phyloP scores from a whole-genome alignment of 164 flowering plant genomes.

The Berberis thunbergii region DNA sequence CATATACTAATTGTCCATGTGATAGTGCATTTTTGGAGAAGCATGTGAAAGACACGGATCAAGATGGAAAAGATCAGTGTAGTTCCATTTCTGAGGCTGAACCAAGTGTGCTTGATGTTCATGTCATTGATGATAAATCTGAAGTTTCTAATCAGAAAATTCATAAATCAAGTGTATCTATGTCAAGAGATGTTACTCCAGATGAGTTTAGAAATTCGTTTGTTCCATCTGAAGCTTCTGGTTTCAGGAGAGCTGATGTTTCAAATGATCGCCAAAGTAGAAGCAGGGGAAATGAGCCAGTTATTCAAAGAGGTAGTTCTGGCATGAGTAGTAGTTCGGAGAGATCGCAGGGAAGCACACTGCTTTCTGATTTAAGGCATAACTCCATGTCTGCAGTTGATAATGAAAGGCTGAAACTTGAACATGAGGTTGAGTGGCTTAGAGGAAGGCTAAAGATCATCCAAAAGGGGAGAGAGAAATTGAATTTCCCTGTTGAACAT shows the following conservation, averaged over 20 bases:
- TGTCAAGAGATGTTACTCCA: constrained; percentile 4
- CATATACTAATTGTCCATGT: constrained; percentile 11
- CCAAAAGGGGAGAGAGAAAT: constrained; percentile 70
- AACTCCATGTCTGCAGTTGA: constrained; percentile 63
- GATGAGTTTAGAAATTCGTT: constrained; percentile 9
- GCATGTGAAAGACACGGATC: constrained; percentile 14
- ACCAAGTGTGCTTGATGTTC: constrained; percentile 51
- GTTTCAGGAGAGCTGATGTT: constrained; percentile 8
- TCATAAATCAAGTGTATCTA: constrained; percentile 14
- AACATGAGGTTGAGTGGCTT: constrained; percentile 65
- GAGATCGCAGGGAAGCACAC: constrained; percentile 13
- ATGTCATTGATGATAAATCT: constrained; percentile 40
- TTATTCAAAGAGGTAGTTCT: constrained; percentile 31
- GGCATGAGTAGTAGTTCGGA: constrained; percentile 22
- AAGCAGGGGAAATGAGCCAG: constrained; percentile 17
- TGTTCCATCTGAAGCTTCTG: constrained; percentile 16
- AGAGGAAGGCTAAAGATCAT: constrained; percentile 59
- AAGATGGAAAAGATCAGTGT: constrained; percentile 1
- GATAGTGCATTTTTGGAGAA: constrained; percentile 14
- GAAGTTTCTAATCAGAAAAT: constrained; percentile 5
- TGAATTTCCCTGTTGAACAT: constrained; percentile 40
- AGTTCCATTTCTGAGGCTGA: constrained; percentile 21
- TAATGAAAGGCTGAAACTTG: constrained; percentile 63
- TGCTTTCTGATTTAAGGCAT: constrained; percentile 31
- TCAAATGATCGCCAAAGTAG: constrained; percentile 12